Conservation (phyloP, 2,329 filamentous ascomycete species). For the Fusarium neocosmosporiellum region DNA sequence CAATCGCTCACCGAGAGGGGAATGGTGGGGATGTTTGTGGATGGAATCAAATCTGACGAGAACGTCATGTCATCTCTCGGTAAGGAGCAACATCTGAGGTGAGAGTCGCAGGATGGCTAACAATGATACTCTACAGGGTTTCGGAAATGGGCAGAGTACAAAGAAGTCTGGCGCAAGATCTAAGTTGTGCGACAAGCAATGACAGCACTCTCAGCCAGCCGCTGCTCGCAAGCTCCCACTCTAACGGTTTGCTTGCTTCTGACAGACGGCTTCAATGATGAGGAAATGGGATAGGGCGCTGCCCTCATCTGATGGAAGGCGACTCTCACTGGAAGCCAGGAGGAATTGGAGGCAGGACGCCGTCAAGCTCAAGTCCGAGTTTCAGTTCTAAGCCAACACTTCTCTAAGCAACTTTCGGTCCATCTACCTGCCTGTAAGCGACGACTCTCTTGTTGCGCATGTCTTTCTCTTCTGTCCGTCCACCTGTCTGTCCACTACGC, state of each 20-base stretch:
- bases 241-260: not conserved
- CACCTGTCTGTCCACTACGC: not conserved
- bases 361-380: not conserved
- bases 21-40: conserved; percentile 66
- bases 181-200: conserved; percentile 22
- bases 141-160: conserved; percentile 68
- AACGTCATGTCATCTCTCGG: conserved; percentile 64
- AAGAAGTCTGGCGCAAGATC: conserved; percentile 63
- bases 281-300: not conserved
- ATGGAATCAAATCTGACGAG: conserved; percentile 63
- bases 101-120: conserved; percentile 6
- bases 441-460: conserved; percentile 1
- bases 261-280: not conserved
- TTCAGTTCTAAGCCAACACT: not conserved
- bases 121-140: conserved; percentile 57
- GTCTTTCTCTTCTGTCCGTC: not conserved
- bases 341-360: not conserved
- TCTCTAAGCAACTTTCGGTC: not conserved
- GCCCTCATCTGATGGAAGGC: not conserved
- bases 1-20: conserved; percentile 59
- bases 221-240: conserved; percentile 6
- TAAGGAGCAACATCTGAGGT: conserved; percentile 47
- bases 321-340: not conserved
- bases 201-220: not conserved
- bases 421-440: not conserved